Base-by-base conservation (phyloP, 148 eudicot species). In the Polygonum maritimum region DNA sequence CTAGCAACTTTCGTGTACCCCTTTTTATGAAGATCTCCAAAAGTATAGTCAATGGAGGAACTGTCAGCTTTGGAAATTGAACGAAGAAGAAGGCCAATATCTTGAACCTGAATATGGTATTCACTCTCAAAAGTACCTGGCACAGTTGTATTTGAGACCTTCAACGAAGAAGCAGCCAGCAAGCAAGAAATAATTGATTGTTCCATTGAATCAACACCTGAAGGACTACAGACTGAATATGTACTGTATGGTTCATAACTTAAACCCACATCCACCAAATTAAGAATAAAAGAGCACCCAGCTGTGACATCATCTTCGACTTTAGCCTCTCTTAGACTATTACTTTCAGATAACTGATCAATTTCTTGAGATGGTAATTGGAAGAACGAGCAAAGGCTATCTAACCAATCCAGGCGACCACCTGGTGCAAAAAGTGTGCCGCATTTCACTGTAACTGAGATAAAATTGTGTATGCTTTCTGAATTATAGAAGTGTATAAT, bases 371-470 rank as follows among this genome's bases (percentile, higher is more conserved):
- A 84, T 48, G 90, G 84, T 67, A 83, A 72, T 81, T 78, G 81
- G 81, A 95, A 89, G 81, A 95, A 92, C 75, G 88, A 85, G 45
- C 74, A 51, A n/a, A 95, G 60, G 60, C 83, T 77, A 79, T 85
- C 96, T 47, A 89, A 75, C 99, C 99, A 95, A 85, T 95, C 98
- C 78, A 92, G 78, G 67, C 99, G 94, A 74, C 98, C 98, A 79
- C 97, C 94, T 49, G 87, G 79, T 35, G 98, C 98, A 70, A 90
- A 79, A 45, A 92, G 70, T 52, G 99, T 92, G 63, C 86, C 87
- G 80, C 94, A 88, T 84, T 89, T 90, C 75, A 92, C 83, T 74
- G 83, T 82, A 75, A 89, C 60, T 26, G 94, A 89, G 74, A 80
- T 82, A 76, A 69, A 84, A 76, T 80, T 85, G 80, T 79, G 85